These are phyloP conservation scores for Schizopora paradoxa DNA, from an alignment of 1,284 basidiomycete genomes.

Conservation along the genomic window DNA sequence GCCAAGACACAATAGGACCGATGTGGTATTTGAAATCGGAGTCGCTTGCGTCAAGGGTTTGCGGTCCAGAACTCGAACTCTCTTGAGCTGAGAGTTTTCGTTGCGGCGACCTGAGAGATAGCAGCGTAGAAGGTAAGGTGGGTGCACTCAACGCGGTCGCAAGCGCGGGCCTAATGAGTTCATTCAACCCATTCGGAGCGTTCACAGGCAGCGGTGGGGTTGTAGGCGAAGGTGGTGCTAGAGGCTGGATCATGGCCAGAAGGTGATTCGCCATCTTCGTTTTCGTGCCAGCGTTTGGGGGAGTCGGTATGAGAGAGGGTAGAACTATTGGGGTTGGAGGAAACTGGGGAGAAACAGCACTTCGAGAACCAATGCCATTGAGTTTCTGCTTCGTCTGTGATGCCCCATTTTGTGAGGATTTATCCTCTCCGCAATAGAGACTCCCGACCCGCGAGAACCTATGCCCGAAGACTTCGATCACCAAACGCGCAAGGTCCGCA, in stretches of 20 bases:
- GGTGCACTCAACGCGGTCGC: too few species aligned
- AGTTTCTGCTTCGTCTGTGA: too few species aligned
- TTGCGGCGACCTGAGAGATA: too few species aligned
- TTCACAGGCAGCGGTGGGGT: not conserved
- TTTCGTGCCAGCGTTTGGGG: too few species aligned
- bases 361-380: too few species aligned
- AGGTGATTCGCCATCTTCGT: slow-evolving; percentile 8
- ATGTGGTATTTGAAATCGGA: slow-evolving; percentile 63
- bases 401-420: slow-evolving; percentile 12
- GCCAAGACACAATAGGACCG: slow-evolving; percentile 79
- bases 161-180: too few species aligned
- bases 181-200: not conserved
- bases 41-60: too few species aligned
- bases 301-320: not conserved
- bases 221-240: too few species aligned
- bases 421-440: slow-evolving; percentile 51
- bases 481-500: slow-evolving; percentile 56
- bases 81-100: not conserved
- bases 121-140: too few species aligned
- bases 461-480: slow-evolving; percentile 69
- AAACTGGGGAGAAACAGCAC: too few species aligned
- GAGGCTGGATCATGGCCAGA: too few species aligned
- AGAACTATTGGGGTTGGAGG: not conserved
- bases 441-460: slow-evolving; percentile 70
- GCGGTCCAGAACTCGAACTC: too few species aligned